phyloP scores from a whole-genome alignment of 148 eudicot species.

The Gaultheria prostrata region DNA sequence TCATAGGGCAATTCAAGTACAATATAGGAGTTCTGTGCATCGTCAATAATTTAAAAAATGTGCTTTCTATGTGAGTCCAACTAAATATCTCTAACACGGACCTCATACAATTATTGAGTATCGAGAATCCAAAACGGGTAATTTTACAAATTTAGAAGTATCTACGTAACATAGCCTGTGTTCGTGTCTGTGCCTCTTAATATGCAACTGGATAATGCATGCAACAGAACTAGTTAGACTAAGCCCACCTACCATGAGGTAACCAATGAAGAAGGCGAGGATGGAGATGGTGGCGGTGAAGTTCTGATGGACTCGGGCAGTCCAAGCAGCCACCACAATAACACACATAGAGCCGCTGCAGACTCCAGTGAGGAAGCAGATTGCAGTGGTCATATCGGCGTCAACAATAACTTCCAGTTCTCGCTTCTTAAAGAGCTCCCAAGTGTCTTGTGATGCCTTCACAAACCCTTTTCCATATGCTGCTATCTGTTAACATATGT shows the following conservation, averaged over 20 bases:
- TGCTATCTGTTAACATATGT: slow-evolving; percentile 60
- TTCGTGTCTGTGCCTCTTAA: not conserved
- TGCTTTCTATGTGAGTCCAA: not conserved
- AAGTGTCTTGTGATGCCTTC: slow-evolving; percentile 87
- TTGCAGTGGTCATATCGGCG: slow-evolving; percentile 73
- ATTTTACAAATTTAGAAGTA: not conserved
- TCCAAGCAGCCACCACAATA: slow-evolving; percentile 89
- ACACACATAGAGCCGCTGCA: slow-evolving; percentile 91
- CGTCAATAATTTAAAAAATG: not conserved
- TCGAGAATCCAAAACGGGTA: not conserved
- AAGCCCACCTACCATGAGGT: slow-evolving; percentile 75
- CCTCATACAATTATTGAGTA: not conserved
- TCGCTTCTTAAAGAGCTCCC: slow-evolving; percentile 67
- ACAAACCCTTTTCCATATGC: slow-evolving; percentile 87
- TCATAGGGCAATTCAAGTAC: not conserved
- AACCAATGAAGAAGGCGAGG: slow-evolving; percentile 78
- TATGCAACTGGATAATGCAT: not conserved
- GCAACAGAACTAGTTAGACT: not conserved
- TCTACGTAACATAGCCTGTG: not conserved
- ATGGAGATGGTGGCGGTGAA: slow-evolving; percentile 79
- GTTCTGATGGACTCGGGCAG: slow-evolving; percentile 49
- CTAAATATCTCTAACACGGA: not conserved
- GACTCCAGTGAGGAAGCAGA: slow-evolving; percentile 87
- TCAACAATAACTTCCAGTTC: slow-evolving; percentile 72
- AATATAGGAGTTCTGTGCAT: not conserved